These are phyloP conservation scores for Phaeotremella fagi DNA, from an alignment of 768 basidiomycete genomes.

Conservation along the genomic window DNA sequence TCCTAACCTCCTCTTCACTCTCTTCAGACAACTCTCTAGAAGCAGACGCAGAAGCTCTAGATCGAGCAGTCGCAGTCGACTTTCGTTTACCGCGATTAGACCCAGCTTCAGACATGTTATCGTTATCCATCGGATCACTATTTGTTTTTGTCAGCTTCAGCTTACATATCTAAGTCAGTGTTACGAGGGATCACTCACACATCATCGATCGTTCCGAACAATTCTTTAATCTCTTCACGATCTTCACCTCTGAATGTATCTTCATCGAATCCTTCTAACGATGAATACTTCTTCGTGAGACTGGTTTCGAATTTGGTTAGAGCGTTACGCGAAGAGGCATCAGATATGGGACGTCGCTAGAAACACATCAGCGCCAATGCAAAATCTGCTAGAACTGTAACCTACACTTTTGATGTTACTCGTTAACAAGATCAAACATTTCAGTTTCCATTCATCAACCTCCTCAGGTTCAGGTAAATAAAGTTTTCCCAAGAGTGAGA, in stretches of 20 bases:
- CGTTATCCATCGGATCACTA: neutral
- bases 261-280: slow-evolving; percentile 59
- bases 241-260: slow-evolving; percentile 23
- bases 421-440: slow-evolving; percentile 57
- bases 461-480: slow-evolving; percentile 60
- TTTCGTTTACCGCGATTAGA: neutral
- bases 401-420: slow-evolving; percentile 58
- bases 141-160: too few species aligned
- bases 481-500: slow-evolving; percentile 61
- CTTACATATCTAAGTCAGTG: too few species aligned
- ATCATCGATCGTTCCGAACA: slow-evolving; percentile 33
- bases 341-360: slow-evolving; percentile 59
- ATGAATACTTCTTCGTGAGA: slow-evolving; percentile 67
- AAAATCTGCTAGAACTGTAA: too few species aligned
- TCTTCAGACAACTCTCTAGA: neutral
- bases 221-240: slow-evolving; percentile 15
- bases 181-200: slow-evolving; percentile 26
- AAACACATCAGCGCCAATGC: slow-evolving; percentile 1
- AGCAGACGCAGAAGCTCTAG: neutral
- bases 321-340: slow-evolving; percentile 64
- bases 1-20: neutral
- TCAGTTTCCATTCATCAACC: slow-evolving; percentile 63
- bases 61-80: neutral
- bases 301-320: slow-evolving; percentile 64
- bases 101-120: slow-evolving; percentile 14